A percentile compares a stretch with the other conserved stretches of the same genome.
Conservation (phyloP, 2,329 filamentous ascomycete genomes). For the Neonectria magnoliae region DNA sequence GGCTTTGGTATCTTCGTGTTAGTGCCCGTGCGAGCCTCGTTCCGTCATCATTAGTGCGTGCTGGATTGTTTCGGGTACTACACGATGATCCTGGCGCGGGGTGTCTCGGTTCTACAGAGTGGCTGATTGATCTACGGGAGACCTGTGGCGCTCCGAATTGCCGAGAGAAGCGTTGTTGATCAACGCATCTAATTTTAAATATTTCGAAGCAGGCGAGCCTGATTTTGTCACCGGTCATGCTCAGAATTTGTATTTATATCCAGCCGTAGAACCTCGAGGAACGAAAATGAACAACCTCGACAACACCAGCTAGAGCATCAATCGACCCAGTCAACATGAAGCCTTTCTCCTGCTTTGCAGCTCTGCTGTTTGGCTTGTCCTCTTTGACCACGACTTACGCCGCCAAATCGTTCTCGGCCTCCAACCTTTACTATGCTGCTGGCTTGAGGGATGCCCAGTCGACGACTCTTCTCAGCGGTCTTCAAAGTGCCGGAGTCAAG, state of each 20-base stretch:
- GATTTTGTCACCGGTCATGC: neutral
- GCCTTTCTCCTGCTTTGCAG: neutral
- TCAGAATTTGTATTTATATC: neutral
- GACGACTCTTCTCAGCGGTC: neutral
- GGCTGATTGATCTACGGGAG: neutral
- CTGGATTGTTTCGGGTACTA: neutral
- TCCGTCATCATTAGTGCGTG: neutral
- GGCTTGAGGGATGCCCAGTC: constrained; percentile 10
- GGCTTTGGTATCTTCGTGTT: neutral
- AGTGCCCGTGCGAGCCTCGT: neutral
- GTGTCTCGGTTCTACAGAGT: neutral
- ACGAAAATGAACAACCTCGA: neutral
- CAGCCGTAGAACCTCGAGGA: neutral
- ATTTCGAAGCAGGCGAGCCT: neutral
- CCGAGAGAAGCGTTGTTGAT: neutral
- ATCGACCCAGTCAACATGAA: neutral
- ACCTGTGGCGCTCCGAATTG: neutral
- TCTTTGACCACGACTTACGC: neutral
- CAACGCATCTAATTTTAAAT: neutral
- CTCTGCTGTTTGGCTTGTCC: neutral
- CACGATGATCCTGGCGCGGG: neutral
- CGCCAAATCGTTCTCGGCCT: constrained; percentile 24
- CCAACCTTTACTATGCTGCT: constrained; percentile 27
- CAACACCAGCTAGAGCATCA: neutral
- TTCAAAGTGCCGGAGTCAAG: constrained; percentile 21